Base-by-base conservation (phyloP, 495 filamentous ascomycete species). In the Lophium mytilinum region DNA sequence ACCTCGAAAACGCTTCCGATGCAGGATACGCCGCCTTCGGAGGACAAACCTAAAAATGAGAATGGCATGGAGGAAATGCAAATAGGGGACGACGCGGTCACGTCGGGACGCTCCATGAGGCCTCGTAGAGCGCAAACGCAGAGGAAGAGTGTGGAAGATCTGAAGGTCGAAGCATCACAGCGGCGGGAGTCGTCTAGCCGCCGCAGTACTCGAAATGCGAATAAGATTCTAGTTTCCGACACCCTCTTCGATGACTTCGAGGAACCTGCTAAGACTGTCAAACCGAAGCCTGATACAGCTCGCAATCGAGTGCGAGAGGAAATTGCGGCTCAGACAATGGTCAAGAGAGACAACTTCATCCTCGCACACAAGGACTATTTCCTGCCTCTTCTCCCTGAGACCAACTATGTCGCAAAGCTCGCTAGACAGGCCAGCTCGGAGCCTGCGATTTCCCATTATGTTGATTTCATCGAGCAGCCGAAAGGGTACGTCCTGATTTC, bases 391-490 rank as follows among this genome's bases (percentile, higher is more conserved):
- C 69, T 83, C 9, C 80, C 80, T 1, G 64, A 68, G n/a, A 66
- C 66, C 39, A 83, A 81, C 57, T 76, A 81, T 59, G 69, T 83
- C 42, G 53, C 66, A 17, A 79, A 75, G 56, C 66, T 83, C 17
- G 62, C 68, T 18, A 67, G 37, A 6, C 15, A 42, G 14, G 46
- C 40, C 12, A 53, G 41, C 35, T 49, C 52, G 14, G 47, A 55
- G 9, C 15, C 14, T 1, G 39, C 61, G 10, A 52, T 67, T 15
- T 56, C 63, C 11, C 72, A 78, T 9, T 82, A 83, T 52, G 53
- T 73, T 49, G 63, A 73, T 9, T 60, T 83, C 18, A 62, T 69
- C 6, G 61, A 71, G 34, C 79, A 82, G 53, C 83, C 83, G 6
- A 37, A 56, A 12, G 74, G 75, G 75, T 76, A 64, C 61, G 68